Percentiles rank a stretch among this genome's conserved stretches.
Conservation (phyloP, 78 protist species). For the Diacronema lutheri region DNA sequence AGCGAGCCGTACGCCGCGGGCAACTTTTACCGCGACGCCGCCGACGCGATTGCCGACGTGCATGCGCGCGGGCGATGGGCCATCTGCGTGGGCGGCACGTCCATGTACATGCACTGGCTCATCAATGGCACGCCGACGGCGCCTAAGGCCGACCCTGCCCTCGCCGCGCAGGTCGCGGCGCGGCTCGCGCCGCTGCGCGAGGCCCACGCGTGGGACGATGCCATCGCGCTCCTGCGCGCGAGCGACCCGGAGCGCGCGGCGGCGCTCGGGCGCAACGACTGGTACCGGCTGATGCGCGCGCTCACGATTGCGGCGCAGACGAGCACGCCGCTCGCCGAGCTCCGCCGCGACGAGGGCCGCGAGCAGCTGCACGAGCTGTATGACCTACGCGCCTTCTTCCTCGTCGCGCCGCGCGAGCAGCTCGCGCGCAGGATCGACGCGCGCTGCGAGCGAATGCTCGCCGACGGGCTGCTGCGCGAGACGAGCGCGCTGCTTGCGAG, state of each 20-base stretch:
- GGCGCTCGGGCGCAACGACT: not conserved
- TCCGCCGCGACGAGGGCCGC: not conserved
- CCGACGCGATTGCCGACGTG: not conserved
- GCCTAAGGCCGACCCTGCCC: not conserved
- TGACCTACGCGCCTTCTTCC: not conserved
- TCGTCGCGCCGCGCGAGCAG: not conserved
- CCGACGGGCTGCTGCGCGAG: constrained; percentile 4
- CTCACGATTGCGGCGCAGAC: not conserved
- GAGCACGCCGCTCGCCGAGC: not conserved
- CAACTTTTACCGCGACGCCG: not conserved
- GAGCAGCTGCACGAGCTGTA: not conserved
- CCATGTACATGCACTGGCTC: constrained; percentile 18
- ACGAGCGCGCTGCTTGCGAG: not conserved
- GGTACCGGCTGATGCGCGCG: constrained; percentile 6
- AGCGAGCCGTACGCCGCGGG: not conserved
- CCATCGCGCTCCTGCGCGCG: not conserved
- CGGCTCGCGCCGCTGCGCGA: not conserved
- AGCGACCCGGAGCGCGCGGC: not conserved
- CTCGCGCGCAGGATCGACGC: not conserved
- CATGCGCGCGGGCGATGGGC: not conserved
- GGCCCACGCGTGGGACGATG: not conserved
- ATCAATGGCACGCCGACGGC: not conserved
- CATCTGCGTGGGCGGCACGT: not conserved
- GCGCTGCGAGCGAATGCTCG: not conserved
- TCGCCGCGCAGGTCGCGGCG: not conserved